Evolutionary conservation across 2,329 filamentous ascomycete species (phyloP), one percentile per base, ranked within the genome.

Genomic region (Botrytis porri): DNA sequence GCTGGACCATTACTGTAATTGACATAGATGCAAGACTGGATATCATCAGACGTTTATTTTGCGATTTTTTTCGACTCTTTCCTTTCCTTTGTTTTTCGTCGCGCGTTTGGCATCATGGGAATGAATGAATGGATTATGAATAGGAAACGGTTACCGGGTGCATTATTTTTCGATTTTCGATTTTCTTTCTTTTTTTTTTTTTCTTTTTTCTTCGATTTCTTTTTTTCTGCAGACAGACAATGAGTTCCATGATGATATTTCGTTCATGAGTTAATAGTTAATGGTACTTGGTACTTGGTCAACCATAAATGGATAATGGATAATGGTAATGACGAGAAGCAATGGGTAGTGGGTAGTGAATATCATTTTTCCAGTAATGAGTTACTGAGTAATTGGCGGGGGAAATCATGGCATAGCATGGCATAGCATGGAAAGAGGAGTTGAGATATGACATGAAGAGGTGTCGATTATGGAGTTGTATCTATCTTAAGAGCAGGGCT

Each of bases 401-500:
- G 39, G 9, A 14, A 3, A 29, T 43, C 37, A 37, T 4, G 37
- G 37, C 37, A 37, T 37, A 4, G 10, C 39, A 43, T 43, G 29
- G 39, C 12, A 41, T 39, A 6, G 39, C 8, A 29, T 18, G 9
- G 60, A 43, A 12, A n/a, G 25, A 32, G n/a, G 39, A 41, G n/a
- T 64, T 22, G 39, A 45, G n/a, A 25, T 1, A 48, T 48, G 22
- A n/a, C n/a, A n/a, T n/a, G 43, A 32, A 12, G 41, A 48, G 7
- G 9, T n/a, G 29, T 12, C 8, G 3, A 18, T 57, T 35, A 65
- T 35, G 29, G 20, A 48, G n/a, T 48, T 54, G 25, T 54, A n/a
- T 41, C 16, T 62, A 41, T 65, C 29, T 48, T 65, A 65, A 65
- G 43, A 65, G 63, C 63, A 48, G 63, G 63, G 63, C 63, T 65